These are phyloP conservation scores for Coelastrella sp. DNA, from an alignment of 139 green algal genomes.

Conservation along the genomic window DNA sequence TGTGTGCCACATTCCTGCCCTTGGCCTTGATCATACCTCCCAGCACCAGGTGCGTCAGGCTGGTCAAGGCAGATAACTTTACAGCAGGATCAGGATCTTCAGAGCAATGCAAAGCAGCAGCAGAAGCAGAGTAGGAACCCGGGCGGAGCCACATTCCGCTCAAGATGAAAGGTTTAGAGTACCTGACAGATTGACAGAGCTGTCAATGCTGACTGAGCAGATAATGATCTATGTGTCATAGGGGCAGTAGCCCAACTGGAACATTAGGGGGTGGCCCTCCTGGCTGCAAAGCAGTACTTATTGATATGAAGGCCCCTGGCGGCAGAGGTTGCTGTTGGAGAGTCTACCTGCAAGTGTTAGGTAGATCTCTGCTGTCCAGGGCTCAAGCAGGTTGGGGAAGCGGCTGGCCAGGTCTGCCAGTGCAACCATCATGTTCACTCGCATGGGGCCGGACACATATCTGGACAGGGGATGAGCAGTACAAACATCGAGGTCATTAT, in stretches of 20 bases:
- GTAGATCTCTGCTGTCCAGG: slow-evolving; percentile 93
- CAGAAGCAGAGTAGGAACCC: background rate
- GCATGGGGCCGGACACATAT: slow-evolving; percentile 31
- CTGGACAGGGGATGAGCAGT: slow-evolving; percentile 10
- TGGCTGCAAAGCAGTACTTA: background rate
- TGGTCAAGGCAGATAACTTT: slow-evolving; percentile 82
- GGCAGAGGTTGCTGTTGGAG: background rate
- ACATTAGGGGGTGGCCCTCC: no score
- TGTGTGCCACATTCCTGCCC: slow-evolving; percentile 82
- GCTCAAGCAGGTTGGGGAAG: slow-evolving; percentile 95
- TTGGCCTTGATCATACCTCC: slow-evolving; percentile 98
- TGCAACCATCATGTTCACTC: slow-evolving; percentile 87
- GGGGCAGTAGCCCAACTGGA: no score
- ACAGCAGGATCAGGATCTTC: slow-evolving; percentile 30
- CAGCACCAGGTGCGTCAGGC: slow-evolving; percentile 95
- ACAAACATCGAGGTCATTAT: background rate
- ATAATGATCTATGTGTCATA: no score
- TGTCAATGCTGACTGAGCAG: no score
- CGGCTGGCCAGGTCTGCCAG: slow-evolving; percentile 92
- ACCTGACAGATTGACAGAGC: no score
- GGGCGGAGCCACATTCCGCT: no score
- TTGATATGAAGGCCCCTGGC: background rate
- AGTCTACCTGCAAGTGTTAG: slow-evolving; percentile 57
- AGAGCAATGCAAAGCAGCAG: background rate
- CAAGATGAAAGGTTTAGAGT: no score